Evolutionary conservation across 176 grass and related monocot species (phyloP).

Genomic region (Elaeis guineensis): DNA sequence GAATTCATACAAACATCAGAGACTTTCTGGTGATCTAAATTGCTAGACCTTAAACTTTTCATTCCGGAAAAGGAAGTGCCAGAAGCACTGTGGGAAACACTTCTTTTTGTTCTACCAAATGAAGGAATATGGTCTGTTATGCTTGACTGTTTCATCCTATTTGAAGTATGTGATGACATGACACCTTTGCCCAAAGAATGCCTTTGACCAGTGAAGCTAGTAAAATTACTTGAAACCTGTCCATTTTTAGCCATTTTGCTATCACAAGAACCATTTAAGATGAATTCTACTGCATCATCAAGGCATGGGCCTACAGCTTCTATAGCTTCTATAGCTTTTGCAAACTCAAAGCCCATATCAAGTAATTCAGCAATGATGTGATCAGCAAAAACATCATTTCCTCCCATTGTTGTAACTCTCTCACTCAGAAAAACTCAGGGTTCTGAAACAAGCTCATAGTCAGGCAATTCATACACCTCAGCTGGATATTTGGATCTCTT

Average conservation of each 20-base stretch:
- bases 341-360: slow-evolving; percentile 85
- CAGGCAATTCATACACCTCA: no score
- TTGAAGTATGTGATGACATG: slow-evolving; percentile 11
- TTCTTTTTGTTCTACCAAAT: slow-evolving; percentile 9
- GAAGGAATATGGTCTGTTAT: slow-evolving; percentile 43
- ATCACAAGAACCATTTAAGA: slow-evolving; percentile 34
- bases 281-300: slow-evolving; percentile 49
- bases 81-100: slow-evolving; percentile 7
- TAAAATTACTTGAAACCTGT: background rate
- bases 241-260: background rate
- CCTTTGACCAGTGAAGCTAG: background rate
- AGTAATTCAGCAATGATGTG: slow-evolving; percentile 57
- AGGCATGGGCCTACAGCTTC: slow-evolving; percentile 33
- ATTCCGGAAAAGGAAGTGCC: slow-evolving; percentile 29
- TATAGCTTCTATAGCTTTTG: slow-evolving; percentile 47
- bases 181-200: background rate
- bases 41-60: background rate
- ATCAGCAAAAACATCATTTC: slow-evolving; percentile 32
- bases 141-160: slow-evolving; percentile 50
- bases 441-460: no score
- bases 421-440: no score
- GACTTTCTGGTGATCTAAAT: background rate
- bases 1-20: background rate
- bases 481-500: no score
- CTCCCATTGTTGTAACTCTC: background rate